phyloP scores from a whole-genome alignment of 768 basidiomycete species.

The Tulasnella sp. region DNA sequence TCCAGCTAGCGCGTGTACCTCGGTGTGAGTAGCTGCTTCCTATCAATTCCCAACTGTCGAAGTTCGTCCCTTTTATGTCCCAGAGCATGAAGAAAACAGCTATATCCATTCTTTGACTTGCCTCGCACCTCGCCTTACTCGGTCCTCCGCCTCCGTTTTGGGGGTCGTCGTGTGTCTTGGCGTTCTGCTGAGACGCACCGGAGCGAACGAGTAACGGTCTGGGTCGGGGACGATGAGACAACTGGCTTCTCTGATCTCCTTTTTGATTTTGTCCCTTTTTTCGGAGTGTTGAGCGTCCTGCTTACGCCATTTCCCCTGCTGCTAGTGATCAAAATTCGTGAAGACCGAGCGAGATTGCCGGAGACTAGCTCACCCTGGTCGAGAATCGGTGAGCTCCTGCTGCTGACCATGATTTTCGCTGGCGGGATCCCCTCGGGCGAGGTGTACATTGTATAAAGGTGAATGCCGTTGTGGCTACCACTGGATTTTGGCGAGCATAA shows the following conservation, averaged over 20 bases:
- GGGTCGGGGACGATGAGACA: slow-evolving; percentile 12
- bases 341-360: background rate
- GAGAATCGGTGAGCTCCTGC: background rate
- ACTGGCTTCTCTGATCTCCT: slow-evolving; percentile 10
- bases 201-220: background rate
- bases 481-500: too few relatives aligned
- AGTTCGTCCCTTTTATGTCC: background rate
- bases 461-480: too few relatives aligned
- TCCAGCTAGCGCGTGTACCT: background rate
- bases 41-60: background rate
- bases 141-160: slow-evolving; percentile 4
- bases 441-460: background rate
- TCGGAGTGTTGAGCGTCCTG: background rate
- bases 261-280: background rate
- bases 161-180: background rate
- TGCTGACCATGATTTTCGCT: background rate
- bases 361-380: background rate
- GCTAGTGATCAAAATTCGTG: background rate
- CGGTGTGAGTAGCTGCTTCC: background rate
- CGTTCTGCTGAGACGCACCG: background rate
- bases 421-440: background rate
- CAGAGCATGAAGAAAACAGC: slow-evolving; percentile 4
- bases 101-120: slow-evolving; percentile 14
- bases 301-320: background rate
- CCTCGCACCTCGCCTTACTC: background rate